Percentiles rank a stretch among this genome's conserved stretches.
These are phyloP conservation scores for Theileria orientalis DNA, from an alignment of 169 alveolate species.

Conservation along the genomic window DNA sequence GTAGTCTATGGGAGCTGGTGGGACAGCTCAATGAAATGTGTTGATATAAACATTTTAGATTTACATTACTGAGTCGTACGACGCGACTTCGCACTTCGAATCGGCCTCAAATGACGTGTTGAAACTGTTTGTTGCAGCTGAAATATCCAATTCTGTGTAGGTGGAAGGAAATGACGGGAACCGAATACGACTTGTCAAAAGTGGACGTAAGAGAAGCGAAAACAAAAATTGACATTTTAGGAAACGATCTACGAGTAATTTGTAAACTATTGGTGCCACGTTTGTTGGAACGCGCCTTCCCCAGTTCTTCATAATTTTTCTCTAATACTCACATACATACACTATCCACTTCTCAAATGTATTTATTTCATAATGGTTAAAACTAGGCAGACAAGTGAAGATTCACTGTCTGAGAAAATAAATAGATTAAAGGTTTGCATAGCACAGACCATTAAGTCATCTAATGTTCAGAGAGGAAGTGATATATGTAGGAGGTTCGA, in stretches of 20 bases:
- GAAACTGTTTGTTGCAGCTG: slow-evolving; percentile 66
- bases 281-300: not conserved
- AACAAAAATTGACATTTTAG: not conserved
- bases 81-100: slow-evolving; percentile 97
- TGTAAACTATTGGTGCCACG: not conserved
- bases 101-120: slow-evolving; percentile 94
- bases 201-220: slow-evolving; percentile 22
- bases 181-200: slow-evolving; percentile 59
- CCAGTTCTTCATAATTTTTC: too few species aligned
- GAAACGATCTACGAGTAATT: not conserved
- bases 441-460: not conserved
- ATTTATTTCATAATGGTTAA: not conserved
- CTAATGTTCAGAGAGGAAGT: not conserved
- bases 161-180: slow-evolving; percentile 73
- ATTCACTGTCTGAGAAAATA: too few species aligned
- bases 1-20: too few species aligned
- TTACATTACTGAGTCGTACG: slow-evolving; percentile 91
- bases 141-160: slow-evolving; percentile 1
- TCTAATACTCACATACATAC: too few species aligned
- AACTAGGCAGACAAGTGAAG: not conserved
- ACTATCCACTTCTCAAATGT: not conserved
- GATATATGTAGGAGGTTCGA: not conserved
- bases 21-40: too few species aligned
- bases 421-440: too few species aligned
- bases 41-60: slow-evolving; percentile 41